Evolutionary conservation across 1,284 basidiomycete genomes (phyloP).

Genomic region (Coniferiporia sulphurascens): DNA sequence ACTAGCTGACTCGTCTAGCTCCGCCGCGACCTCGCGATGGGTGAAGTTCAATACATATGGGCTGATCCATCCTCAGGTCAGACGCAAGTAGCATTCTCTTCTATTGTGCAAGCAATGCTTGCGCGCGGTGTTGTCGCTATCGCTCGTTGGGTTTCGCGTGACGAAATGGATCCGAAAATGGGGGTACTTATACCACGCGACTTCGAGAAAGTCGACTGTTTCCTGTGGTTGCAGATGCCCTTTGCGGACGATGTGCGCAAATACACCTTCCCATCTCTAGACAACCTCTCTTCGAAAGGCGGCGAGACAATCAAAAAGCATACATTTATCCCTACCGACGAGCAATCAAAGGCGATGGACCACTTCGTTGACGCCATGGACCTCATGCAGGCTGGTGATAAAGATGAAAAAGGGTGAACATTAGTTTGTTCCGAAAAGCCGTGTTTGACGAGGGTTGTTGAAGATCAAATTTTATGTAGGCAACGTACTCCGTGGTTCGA

Average conservation of each 20-base stretch:
- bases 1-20: conserved; percentile 44
- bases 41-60: conserved; percentile 87
- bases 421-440: conserved; percentile 14
- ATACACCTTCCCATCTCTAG: conserved; percentile 83
- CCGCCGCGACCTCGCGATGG: conserved; percentile 76
- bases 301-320: conserved; percentile 74
- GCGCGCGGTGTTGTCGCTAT: conserved; percentile 67
- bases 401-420: conserved; percentile 64
- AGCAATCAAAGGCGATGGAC: conserved; percentile 81
- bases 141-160: conserved; percentile 72
- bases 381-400: conserved; percentile 68
- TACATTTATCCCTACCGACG: conserved; percentile 77
- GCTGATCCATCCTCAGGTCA: conserved; percentile 63
- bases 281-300: conserved; percentile 68
- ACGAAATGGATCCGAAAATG: conserved; percentile 80
- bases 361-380: conserved; percentile 84
- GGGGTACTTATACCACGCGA: conserved; percentile 65
- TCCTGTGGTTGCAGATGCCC: conserved; percentile 85
- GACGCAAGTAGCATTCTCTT: conserved; percentile 82
- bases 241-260: conserved; percentile 91
- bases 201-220: conserved; percentile 67
- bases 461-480: conserved; percentile 32
- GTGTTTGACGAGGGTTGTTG: background rate
- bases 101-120: conserved; percentile 79
- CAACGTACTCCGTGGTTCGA: conserved; percentile 73